These are phyloP conservation scores for Thielaviopsis musarum DNA, from an alignment of 2,329 filamentous ascomycete genomes.

Conservation along the genomic window DNA sequence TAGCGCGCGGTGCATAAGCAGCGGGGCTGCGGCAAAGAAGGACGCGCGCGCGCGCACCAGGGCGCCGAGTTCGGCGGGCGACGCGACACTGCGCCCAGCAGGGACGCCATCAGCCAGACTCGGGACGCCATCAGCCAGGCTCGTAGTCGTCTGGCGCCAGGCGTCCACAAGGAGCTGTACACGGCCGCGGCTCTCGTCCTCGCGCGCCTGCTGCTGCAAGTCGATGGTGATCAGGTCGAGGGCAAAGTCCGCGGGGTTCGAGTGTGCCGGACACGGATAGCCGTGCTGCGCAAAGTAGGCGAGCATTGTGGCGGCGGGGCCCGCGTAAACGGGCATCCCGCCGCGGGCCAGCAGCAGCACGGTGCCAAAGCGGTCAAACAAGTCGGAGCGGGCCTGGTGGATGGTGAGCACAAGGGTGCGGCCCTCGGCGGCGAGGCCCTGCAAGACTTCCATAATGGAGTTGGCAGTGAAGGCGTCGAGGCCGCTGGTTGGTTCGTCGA, in stretches of 20 bases:
- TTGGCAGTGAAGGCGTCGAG: slow-evolving; percentile 63
- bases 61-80: slow-evolving; percentile 55
- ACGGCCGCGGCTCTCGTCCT: slow-evolving; percentile 43
- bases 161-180: slow-evolving; percentile 43
- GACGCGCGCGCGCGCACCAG: slow-evolving; percentile 46
- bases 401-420: slow-evolving; percentile 62
- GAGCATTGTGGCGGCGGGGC: slow-evolving; percentile 45
- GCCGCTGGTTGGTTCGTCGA: slow-evolving; percentile 64
- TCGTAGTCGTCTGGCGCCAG: slow-evolving; percentile 26
- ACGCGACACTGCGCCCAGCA: slow-evolving; percentile 29
- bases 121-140: neutral
- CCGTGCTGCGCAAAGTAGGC: slow-evolving; percentile 43
- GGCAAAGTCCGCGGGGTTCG: slow-evolving; percentile 64
- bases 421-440: slow-evolving; percentile 53
- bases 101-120: neutral
- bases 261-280: slow-evolving; percentile 48
- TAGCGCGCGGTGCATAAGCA: slow-evolving; percentile 48
- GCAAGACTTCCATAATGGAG: slow-evolving; percentile 59
- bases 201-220: slow-evolving; percentile 45
- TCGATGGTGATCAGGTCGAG: slow-evolving; percentile 64
- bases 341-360: slow-evolving; percentile 54
- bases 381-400: slow-evolving; percentile 57
- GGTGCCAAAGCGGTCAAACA: slow-evolving; percentile 56
- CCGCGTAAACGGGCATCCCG: slow-evolving; percentile 51
- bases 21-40: slow-evolving; percentile 44